Base-by-base conservation (phyloP, 2,329 filamentous ascomycete species). In the Leptographium lundbergii region DNA sequence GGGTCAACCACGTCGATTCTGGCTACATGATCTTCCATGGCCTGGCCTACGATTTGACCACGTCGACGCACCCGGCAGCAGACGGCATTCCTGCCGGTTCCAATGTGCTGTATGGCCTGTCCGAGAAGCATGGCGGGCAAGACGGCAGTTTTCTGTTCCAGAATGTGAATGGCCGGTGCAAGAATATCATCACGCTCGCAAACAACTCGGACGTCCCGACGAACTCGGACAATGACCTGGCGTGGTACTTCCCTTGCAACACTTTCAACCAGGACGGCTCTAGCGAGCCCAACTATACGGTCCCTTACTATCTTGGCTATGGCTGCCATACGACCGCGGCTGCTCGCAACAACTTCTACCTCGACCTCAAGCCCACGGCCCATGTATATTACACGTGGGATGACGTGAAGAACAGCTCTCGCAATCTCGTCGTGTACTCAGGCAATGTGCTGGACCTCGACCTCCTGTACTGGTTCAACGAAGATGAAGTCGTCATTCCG, bases 21-120 rank as follows among this genome's bases (percentile, higher is more conserved):
- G 90, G 89, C 14, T 96, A 89, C 75, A 91, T 99, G 89, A 97
- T 99, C 65, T 94, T 96, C 70, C 92, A 99, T 67, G 94, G 94
- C 58, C 80, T 84, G 61, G 94, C 94, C 3, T 96, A 96, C 69
- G 87, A 96, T 69, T 75, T 99, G 59, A 82, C 85, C 5, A 71
- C 72, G 39, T 96, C 91, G 0, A 77, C 80, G 29, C 94, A 99
- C 70, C 89, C 91, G 7, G 80, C 82, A 3, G 94, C 91, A 1
- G 77, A 84, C 63, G 91, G 91, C 42, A 89, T 99, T 64, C 82
- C 88, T 0, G 70, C 70, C 2, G 81, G 79, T 34, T 77, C 88
- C 29, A 96, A 97, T 67, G 85, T 99, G 27, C 76, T 99, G 17
- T 97, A 84, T 68, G 91, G 96, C 69, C 75, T 95, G n/a, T 80